Conservation (phyloP, 768 basidiomycete species). For the Tricholomella constricta region DNA sequence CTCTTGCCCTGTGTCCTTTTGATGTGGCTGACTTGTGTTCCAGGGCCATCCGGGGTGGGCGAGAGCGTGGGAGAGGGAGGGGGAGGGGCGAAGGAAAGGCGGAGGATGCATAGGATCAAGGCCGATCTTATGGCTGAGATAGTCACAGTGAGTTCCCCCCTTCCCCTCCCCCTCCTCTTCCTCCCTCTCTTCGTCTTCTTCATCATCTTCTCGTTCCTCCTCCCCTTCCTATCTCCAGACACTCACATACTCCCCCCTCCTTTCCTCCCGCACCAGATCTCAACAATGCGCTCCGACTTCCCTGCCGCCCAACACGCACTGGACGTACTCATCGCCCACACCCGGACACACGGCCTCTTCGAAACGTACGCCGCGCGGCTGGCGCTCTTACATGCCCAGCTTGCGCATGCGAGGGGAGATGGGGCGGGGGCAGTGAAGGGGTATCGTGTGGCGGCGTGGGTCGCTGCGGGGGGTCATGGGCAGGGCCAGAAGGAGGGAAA, state of each 20-base stretch:
- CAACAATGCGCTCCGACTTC: slow-evolving; percentile 72
- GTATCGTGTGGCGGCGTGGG: slow-evolving; percentile 61
- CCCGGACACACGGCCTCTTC: slow-evolving; percentile 59
- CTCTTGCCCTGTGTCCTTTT: too few species aligned
- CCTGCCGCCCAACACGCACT: slow-evolving; percentile 59
- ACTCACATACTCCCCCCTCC: neutral
- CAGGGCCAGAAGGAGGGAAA: neutral
- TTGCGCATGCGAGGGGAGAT: slow-evolving; percentile 67
- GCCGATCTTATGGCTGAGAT: slow-evolving; percentile 76
- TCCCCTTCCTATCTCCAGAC: too few species aligned
- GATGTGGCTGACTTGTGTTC: too few species aligned
- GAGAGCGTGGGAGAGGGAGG: too few species aligned
- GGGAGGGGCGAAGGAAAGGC: too few species aligned
- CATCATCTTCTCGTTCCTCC: too few species aligned
- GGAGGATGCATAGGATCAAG: slow-evolving; percentile 59
- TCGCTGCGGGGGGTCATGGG: slow-evolving; percentile 28
- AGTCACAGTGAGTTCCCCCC: slow-evolving; percentile 61
- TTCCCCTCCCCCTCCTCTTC: too few species aligned
- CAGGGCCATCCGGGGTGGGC: too few species aligned
- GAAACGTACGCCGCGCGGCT: slow-evolving; percentile 59
- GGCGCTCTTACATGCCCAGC: slow-evolving; percentile 68
- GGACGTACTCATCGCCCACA: slow-evolving; percentile 56
- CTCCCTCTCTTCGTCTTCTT: neutral
- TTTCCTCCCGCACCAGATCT: slow-evolving; percentile 56
- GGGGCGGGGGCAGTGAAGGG: slow-evolving; percentile 56